Base-by-base conservation (phyloP, 805 yeast species). In the Metschnikowia vanudenii region DNA sequence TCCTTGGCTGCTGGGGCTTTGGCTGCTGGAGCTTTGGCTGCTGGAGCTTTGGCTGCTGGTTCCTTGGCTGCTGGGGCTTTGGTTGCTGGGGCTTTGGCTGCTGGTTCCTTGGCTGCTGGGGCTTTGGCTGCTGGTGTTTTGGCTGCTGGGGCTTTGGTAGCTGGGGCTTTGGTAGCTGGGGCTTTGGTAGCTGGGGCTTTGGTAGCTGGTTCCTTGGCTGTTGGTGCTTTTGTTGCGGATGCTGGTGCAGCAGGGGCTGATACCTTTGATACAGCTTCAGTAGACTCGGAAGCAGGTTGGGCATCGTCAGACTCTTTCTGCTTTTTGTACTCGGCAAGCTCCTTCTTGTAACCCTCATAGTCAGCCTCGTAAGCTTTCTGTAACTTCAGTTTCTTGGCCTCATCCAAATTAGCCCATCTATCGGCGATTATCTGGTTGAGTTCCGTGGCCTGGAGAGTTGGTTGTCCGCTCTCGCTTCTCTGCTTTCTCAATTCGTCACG, bases 381-480 rank as follows among this genome's bases (percentile, higher is more conserved):
- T 74, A 94, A 87, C 56, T 77, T 76, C 40, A 74, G 79, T 65
- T 85, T 87, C 61, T 84, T 92, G 16, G 69, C 76, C n/a, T 80
- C 85, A 41, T 83, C 63, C 61, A 91, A 69, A 32, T 73, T 78
- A 55, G 81, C 80, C 97, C 97, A 92, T 59, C 82, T 78, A 59
- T 79, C 81, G 39, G 94, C 82, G 55, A 90, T 84, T 57, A 82
- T 83, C 58, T 80, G 84, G 33, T 94, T 86, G 66, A 90, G 77
- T 58, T 88, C 96, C 17, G 82, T 79, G 34, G 89, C 86, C 10
- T 84, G 75, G 53, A 85, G 74, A 10, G 88, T 80, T 13, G 85
- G 79, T 57, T 76, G 73, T 29, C 85, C 70, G 40, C 75, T 71
- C 31, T 68, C 68, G 46, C 71, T 76, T 60, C 96, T 79, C 52